Evolutionary conservation across 2,329 filamentous ascomycete genomes (phyloP), one percentile per base, ranked within the genome.

Genomic region (Trichoderma koningii): DNA sequence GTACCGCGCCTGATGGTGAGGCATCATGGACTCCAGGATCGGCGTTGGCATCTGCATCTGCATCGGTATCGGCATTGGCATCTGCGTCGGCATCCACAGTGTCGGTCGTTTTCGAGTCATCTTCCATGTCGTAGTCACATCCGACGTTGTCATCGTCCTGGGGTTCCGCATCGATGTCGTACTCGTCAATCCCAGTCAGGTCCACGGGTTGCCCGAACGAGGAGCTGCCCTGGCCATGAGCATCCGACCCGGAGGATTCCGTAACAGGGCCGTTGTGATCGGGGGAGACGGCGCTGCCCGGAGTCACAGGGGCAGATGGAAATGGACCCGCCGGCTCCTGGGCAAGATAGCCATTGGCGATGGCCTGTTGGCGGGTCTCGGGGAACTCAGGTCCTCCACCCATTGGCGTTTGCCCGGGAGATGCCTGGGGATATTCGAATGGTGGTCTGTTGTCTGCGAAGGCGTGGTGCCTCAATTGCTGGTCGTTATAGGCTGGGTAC

Each of bases 381-480:
- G 61, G 61, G 15, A 30, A 7, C 23, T 34, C 34, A 14, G 30
- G 21, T 47, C 64, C 64, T 52, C 64, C 59, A 30, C 52, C 59
- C 64, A 66, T 63, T 28, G 30, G 9, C 30, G 3, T 3, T 2
- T 38, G 34, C 12, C 17, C 7, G 6, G 38, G 3, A 9, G 15
- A n/a, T 14, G 44, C 7, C 3, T 7, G 34, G n/a, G 30, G 15
- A 55, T 41, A n/a, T n/a, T 12, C 14, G 28, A 48, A n/a, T 9
- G 9, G 26, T 14, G 34, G 34, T 30, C 28, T 44, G n/a, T n/a
- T 48, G 38, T 59, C n/a, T 17, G 26, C 12, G 10, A 28, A 59
- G 23, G 9, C 14, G 42, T 48, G 26, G 7, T 12, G 26, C 21
- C 41, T 34, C 38, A 44, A 26, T 3, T 52, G 64, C 26, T 45